Base-by-base conservation (phyloP, 1,284 basidiomycete species). In the Boletus subluridellus region DNA sequence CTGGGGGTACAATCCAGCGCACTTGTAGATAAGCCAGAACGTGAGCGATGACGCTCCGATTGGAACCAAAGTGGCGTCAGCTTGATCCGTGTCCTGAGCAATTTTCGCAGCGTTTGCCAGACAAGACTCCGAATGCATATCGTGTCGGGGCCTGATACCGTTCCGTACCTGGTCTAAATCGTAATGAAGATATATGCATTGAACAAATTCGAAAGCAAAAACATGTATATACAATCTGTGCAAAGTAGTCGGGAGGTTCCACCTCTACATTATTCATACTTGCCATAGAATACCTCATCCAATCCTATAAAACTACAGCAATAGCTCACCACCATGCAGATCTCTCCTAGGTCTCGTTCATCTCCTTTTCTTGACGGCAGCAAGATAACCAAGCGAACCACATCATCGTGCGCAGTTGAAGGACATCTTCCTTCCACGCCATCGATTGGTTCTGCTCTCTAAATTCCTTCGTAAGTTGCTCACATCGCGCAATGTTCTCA, bases 371-470 rank as follows among this genome's bases (percentile, higher is more conserved):
- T 64, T 82, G 79, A 47, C 77, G 75, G 58, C 72, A 69, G 61
- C 87, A 90, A 39, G 86, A 88, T 63, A 89, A 72, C 92, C 92
- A 93, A 39, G 89, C 89, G 70, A 88, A 95, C 93, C 94, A 96
- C 84, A 96, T 89, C 82, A 94, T 94, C 57, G 88, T 90, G 66
- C 90, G 82, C 64, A 98, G 79, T 76, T 96, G 94, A 64, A 98
- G 77, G 4, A 96, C 91, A 69, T 98, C 95, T 70, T 95, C 91
- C 75, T 95, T 95, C 95, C 95, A 98, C 41, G 84, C 87, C 77
- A 86, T 86, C 46, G 82, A 81, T 69, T 89, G 86, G 68, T 96
- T 95, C 75, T 95, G 88, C 69, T 86, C 85, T 58, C 94, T 82
- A 77, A 97, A 98, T 76, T 98, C 95, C 61, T 81, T 80, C 54